Evolutionary conservation across 257 asterid species (phyloP).

Genomic region (Nicotiana paniculata): DNA sequence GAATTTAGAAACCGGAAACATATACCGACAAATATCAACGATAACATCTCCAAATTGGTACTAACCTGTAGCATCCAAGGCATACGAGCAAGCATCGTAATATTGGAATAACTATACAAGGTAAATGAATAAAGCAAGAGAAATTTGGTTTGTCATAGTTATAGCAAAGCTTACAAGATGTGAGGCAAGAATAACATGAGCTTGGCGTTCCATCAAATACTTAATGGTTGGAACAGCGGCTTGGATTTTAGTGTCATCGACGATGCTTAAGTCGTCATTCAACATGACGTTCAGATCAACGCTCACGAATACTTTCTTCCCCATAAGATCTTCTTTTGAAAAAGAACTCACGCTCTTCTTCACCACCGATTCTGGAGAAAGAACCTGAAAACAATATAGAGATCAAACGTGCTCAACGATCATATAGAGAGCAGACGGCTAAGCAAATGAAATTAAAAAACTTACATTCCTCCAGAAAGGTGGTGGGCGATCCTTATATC

Average conservation of each 20-base stretch:
- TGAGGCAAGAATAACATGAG: slow-evolving; percentile 52
- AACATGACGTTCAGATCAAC: slow-evolving; percentile 63
- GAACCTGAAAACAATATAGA: too few species aligned
- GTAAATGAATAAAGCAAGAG: too few species aligned
- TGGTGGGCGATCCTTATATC: too few species aligned
- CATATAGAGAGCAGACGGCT: too few species aligned
- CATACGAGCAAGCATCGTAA: background rate
- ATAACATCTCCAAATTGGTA: too few species aligned
- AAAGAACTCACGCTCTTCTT: slow-evolving; percentile 61
- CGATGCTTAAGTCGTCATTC: slow-evolving; percentile 32
- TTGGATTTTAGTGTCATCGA: slow-evolving; percentile 66
- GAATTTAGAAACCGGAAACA: too few species aligned
- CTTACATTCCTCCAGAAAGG: too few species aligned
- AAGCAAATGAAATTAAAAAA: too few species aligned
- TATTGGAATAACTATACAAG: too few species aligned
- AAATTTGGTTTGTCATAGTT: too few species aligned
- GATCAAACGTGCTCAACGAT: too few species aligned
- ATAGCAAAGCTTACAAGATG: slow-evolving; percentile 27
- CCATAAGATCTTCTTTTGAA: slow-evolving; percentile 42
- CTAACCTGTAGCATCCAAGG: slow-evolving; percentile 20
- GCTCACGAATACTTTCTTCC: slow-evolving; percentile 53
- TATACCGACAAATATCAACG: too few species aligned
- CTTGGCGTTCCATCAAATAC: slow-evolving; percentile 44
- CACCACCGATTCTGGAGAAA: background rate
- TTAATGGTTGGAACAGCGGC: slow-evolving; percentile 64